phyloP scores from a whole-genome alignment of 2,329 filamentous ascomycete genomes.

The Colletotrichum noveboracense region DNA sequence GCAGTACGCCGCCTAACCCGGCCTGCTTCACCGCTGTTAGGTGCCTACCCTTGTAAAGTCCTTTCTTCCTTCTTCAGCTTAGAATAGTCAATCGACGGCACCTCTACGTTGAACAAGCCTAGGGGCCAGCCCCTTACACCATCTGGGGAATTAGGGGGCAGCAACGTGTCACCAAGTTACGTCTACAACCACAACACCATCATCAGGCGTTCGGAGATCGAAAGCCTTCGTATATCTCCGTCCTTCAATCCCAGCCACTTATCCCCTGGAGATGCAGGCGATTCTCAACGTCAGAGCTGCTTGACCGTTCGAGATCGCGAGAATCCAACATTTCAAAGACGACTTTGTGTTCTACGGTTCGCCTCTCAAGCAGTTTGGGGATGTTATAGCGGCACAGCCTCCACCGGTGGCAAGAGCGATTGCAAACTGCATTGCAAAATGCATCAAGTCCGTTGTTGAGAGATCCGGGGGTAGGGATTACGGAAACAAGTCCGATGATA shows the following conservation, averaged over 20 bases:
- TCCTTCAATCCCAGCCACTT: neutral
- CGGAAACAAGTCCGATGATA: neutral
- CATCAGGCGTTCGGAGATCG: neutral
- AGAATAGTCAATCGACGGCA: too few species aligned
- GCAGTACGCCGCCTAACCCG: too few species aligned
- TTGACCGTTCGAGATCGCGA: neutral
- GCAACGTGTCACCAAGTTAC: neutral
- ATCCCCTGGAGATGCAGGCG: neutral
- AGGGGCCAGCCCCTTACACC: too few species aligned
- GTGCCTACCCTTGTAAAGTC: too few species aligned
- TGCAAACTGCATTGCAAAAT: neutral
- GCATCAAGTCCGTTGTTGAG: neutral
- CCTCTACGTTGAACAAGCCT: too few species aligned
- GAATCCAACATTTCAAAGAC: neutral
- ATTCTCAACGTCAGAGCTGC: neutral
- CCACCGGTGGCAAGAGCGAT: neutral
- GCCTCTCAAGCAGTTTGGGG: accelerated
- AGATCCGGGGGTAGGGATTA: neutral
- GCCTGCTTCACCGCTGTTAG: too few species aligned
- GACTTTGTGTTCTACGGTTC: neutral
- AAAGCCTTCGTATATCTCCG: neutral
- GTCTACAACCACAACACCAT: neutral
- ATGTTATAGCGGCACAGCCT: neutral
- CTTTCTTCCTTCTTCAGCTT: too few species aligned
- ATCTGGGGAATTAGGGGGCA: neutral